Percentiles rank a stretch among this genome's conserved stretches.
phyloP scores from a whole-genome alignment of 352 stramenopile species.

The Pythium dissimile region DNA sequence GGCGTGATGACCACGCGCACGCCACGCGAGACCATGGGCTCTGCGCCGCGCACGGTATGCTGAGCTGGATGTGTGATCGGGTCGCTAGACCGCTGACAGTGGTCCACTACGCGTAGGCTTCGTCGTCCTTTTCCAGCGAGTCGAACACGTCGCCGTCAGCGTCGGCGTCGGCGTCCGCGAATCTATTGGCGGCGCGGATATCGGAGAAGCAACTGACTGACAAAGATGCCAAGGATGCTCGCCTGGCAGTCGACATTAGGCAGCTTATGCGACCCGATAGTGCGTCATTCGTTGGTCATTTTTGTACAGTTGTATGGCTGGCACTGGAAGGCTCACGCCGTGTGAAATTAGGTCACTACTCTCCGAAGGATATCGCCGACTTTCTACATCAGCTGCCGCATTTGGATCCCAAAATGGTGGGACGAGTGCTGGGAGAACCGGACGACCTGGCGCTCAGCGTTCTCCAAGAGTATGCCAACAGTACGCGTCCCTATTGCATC shows the following conservation, averaged over 20 bases:
- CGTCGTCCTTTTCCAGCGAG: constrained; percentile 8
- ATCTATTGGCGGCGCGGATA: not conserved
- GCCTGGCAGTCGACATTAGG: constrained; percentile 26
- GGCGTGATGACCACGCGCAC: constrained; percentile 12
- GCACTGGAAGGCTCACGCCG: not conserved
- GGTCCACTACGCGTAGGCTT: not conserved
- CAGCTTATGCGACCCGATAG: constrained; percentile 48
- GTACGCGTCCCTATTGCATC: constrained; percentile 12
- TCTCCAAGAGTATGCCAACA: constrained; percentile 68
- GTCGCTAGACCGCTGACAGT: not conserved
- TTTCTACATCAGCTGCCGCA: constrained; percentile 67
- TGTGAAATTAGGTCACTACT: constrained; percentile 27
- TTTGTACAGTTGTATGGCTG: not conserved
- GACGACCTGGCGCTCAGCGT: constrained; percentile 54
- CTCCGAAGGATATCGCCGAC: constrained; percentile 54
- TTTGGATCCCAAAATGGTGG: constrained; percentile 68
- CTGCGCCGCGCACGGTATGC: constrained; percentile 3
- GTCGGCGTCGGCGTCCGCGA: not conserved
- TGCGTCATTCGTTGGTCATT: constrained; percentile 15
- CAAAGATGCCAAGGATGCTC: constrained; percentile 12
- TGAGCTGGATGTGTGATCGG: too few relatives aligned
- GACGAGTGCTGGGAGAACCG: constrained; percentile 61
- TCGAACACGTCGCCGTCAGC: constrained; percentile 1
- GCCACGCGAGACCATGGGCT: not conserved
- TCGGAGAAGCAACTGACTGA: too few relatives aligned